Evolutionary conservation across 148 eudicot species (phyloP).

Genomic region (Camellia japonica): DNA sequence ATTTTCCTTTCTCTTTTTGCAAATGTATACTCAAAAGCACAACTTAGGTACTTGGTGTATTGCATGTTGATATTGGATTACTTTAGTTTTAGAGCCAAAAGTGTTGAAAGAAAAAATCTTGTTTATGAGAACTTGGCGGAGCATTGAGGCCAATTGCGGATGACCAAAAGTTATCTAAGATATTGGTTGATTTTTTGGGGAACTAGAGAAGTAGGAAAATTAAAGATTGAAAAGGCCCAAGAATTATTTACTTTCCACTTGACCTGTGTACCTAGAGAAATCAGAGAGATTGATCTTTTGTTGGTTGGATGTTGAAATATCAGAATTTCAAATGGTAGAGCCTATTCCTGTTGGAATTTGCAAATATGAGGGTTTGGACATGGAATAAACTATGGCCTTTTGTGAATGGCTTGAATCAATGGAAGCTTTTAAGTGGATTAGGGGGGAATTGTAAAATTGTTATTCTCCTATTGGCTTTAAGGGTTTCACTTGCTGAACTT

Average conservation of each 20-base stretch:
- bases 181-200: no score
- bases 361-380: background rate
- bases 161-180: no score
- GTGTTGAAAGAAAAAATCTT: no score
- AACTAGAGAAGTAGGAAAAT: no score
- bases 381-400: background rate
- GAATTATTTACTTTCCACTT: background rate
- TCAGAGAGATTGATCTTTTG: background rate
- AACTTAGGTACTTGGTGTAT: no score
- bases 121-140: no score
- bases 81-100: no score
- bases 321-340: background rate
- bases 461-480: background rate
- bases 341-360: background rate
- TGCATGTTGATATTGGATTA: no score
- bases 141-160: no score
- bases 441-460: background rate
- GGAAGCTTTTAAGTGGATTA: background rate
- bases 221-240: no score
- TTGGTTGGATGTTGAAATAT: background rate
- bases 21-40: no score
- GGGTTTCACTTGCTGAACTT: background rate
- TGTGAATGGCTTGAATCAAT: background rate
- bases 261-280: background rate
- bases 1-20: no score